These are phyloP conservation scores for Porphyrellus cyaneotinctus DNA, from an alignment of 768 basidiomycete genomes.

Conservation along the genomic window DNA sequence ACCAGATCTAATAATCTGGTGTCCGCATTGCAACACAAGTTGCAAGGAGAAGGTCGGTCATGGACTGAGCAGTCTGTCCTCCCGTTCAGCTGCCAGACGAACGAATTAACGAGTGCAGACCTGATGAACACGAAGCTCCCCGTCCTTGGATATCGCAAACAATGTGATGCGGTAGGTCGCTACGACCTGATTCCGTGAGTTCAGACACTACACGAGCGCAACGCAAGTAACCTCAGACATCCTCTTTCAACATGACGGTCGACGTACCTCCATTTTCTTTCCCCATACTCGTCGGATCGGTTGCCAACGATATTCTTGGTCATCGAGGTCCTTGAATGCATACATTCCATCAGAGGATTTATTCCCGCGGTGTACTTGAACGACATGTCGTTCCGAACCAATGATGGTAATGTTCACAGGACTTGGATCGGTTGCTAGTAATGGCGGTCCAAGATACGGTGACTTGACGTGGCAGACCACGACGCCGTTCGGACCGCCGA, in stretches of 20 bases:
- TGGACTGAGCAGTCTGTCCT: constrained; percentile 18
- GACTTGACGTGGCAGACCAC: constrained; percentile 26
- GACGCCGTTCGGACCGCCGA: constrained; percentile 16
- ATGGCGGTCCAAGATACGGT: constrained; percentile 26
- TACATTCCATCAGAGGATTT: constrained; percentile 1
- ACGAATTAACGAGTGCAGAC: not conserved
- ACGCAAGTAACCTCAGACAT: not conserved
- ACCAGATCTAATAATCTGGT: constrained; percentile 22
- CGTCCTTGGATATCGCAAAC: constrained; percentile 30
- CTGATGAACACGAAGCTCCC: constrained; percentile 29
- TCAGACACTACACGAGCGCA: constrained; percentile 18
- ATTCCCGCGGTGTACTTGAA: constrained; percentile 12
- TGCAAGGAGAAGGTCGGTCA: constrained; percentile 30
- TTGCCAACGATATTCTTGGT: constrained; percentile 25
- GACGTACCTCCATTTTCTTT: constrained; percentile 22
- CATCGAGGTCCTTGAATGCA: constrained; percentile 24
- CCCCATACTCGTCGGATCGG: constrained; percentile 9
- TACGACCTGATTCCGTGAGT: constrained; percentile 20
- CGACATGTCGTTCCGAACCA: not conserved
- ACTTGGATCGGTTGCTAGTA: constrained; percentile 8
- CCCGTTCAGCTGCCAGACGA: constrained; percentile 3
- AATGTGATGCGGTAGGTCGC: constrained; percentile 30
- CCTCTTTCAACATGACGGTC: not conserved
- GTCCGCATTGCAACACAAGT: constrained; percentile 31
- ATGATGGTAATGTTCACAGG: constrained; percentile 20